Evolutionary conservation across 768 basidiomycete genomes (phyloP), one percentile per base, ranked within the genome.

Genomic region (Gloeopeniophorella convolvens): DNA sequence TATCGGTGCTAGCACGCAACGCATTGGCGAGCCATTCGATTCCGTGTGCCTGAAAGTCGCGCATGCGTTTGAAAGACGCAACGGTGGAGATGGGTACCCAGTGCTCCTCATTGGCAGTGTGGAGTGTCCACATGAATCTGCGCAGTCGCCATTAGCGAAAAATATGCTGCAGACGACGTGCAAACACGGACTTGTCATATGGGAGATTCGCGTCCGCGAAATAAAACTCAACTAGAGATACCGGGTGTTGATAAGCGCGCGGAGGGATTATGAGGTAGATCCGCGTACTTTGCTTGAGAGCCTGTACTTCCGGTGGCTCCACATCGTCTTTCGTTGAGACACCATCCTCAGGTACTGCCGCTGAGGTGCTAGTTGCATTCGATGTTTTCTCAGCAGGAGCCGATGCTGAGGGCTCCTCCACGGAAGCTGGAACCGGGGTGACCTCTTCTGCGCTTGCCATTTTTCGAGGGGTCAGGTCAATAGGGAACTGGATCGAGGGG

Each of bases 151-250:
- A 20, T 48, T 31, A 20, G 13, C 3, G 16, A 36, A 35, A 8
- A 37, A 16, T 44, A 16, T 13, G 31, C 20, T 41, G 32, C 15
- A 23, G 23, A 26, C 1, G 33, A 27, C 7, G 20, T 6, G 23
- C n/a, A 15, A 31, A 42, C 18, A 49, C 75, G 23, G 60, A 85
- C 85, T 81, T 87, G 75, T 92, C 89, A 57, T 79, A 92, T 1
- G 94, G 94, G 45, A 98, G 78, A 68, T 97, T 96, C n/a, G 91
- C 78, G 67, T 95, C 92, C 44, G 88, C 88, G 68, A 98, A 93
- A 73, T 97, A 96, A 68, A 96, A 97, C 64, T 93, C 89, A 61
- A 95, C 94, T 96, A 37, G 20, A 30, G 36, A 44, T 28, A 44
- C 21, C 8, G 33, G 23, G 7, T 9, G 16, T 26, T 18, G 8